Base-by-base conservation (phyloP, 352 stramenopile species). In the Phytophthora niederhauseri region DNA sequence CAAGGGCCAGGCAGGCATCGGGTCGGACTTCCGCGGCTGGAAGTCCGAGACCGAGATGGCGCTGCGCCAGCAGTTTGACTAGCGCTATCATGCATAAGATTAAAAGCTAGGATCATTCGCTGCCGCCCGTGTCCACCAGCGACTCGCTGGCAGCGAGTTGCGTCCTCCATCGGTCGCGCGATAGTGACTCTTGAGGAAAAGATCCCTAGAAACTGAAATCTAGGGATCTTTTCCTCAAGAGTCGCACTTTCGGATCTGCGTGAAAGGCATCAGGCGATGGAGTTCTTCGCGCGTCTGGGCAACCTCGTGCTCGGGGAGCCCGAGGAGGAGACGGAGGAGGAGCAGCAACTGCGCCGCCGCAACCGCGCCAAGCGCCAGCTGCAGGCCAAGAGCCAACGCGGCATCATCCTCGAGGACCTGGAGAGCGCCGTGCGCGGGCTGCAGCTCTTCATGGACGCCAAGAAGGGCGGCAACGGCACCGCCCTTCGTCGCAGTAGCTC, bases 1-100 rank as follows among this genome's bases (percentile, higher is more conserved):
- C 22, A 87, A 83, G 30, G 86, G 88, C 30, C 88, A 95, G 56
- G 81, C 85, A 48, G 88, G 86, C 30, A 94, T 95, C 36, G 88
- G 88, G 31, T 85, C 82, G 19, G 76, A 94, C 59, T 95, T 94
- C 31, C 75, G 80, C 22, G 50, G 64, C 24, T 95, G 88, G 88
- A 91, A 93, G 59, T 88, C 80, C 26, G 88, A 95, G 64, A 82
- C 81, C 8, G 88, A 94, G 75, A 95, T 95, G 88, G 61, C 71
- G 8, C 62, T 94, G 57, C 77, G 88, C 1, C 88, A 96, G 71
- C 81, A 92, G 51, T 96, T 88, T 54, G 83, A 92, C 64, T 95
- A 72, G 64, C 15, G 6, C n/a, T 38, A 26, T n/a, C n/a, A n/a
- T 38, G 31, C 31, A 38, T 5, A 15, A 15, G 31, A 26, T 26